phyloP scores from a whole-genome alignment of 345 rosid genomes.

The Chamaenerion angustifolium region DNA sequence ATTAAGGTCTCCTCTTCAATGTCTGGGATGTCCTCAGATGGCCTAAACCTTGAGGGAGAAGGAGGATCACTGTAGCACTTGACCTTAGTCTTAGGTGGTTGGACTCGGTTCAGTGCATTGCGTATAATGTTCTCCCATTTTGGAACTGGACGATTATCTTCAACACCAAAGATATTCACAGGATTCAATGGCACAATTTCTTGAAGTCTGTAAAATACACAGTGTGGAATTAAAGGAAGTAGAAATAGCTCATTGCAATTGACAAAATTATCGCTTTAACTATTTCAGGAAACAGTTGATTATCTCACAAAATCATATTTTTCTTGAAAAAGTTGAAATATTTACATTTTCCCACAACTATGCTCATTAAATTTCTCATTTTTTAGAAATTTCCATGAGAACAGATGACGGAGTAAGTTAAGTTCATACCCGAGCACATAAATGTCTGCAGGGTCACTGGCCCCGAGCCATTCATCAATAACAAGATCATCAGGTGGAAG shows the following conservation, averaged over 20 bases:
- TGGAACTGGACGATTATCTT: conserved; percentile 66
- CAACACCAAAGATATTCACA: conserved; percentile 88
- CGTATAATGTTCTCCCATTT: conserved; percentile 87
- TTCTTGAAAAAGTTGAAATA: too few species aligned
- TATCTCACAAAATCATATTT: too few species aligned
- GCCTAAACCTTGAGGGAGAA: conserved; percentile 73
- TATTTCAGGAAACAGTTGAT: too few species aligned
- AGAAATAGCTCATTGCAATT: too few species aligned
- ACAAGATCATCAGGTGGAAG: conserved; percentile 75
- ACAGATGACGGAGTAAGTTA: neutral
- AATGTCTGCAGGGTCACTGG: conserved; percentile 70
- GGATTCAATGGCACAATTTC: conserved; percentile 92
- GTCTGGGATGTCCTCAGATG: conserved; percentile 45
- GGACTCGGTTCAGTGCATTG: conserved; percentile 48
- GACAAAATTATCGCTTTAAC: too few species aligned
- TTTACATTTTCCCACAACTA: too few species aligned
- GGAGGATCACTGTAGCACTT: conserved; percentile 90
- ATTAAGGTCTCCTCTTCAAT: conserved; percentile 49
- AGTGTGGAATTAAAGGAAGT: too few species aligned
- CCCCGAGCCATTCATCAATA: conserved; percentile 78
- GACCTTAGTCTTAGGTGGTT: conserved; percentile 26
- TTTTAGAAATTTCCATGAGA: neutral
- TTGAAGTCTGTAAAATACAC: conserved; percentile 43
- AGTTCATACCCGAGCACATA: conserved; percentile 57
- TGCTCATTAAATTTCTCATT: too few species aligned